These are phyloP conservation scores for Schizosaccharomyces lindneri DNA, from an alignment of 805 yeast genomes.

Conservation along the genomic window DNA sequence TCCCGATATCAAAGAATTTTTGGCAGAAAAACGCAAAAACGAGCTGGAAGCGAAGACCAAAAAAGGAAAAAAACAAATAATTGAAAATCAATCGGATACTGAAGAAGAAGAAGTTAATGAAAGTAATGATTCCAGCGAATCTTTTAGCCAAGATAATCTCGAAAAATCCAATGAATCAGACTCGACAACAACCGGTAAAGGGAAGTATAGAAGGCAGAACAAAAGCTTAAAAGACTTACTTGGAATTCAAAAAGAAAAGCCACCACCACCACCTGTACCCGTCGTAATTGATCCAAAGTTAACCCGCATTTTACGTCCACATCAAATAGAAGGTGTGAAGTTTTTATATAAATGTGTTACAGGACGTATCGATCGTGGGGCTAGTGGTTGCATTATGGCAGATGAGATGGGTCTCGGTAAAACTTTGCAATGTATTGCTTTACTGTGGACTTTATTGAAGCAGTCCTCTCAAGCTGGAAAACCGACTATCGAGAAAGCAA, in stretches of 20 bases:
- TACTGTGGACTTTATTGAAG: slow-evolving; percentile 74
- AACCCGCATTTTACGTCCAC: slow-evolving; percentile 71
- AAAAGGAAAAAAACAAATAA: background rate
- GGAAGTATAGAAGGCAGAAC: slow-evolving; percentile 17
- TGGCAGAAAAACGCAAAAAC: background rate
- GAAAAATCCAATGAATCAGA: slow-evolving; percentile 5
- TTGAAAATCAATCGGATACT: background rate
- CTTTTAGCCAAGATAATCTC: background rate
- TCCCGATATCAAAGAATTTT: slow-evolving; percentile 5
- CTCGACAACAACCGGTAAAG: slow-evolving; percentile 14
- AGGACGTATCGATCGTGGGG: slow-evolving; percentile 28
- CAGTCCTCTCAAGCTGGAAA: slow-evolving; percentile 64
- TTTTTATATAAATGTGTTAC: slow-evolving; percentile 77
- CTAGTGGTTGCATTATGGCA: slow-evolving; percentile 93
- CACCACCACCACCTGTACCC: slow-evolving; percentile 56
- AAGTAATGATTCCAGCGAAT: background rate
- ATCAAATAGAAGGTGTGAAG: slow-evolving; percentile 86
- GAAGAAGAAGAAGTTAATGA: background rate
- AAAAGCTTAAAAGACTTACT: slow-evolving; percentile 56
- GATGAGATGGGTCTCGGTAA: slow-evolving; percentile 93
- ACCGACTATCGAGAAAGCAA: slow-evolving; percentile 64
- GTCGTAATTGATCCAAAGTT: slow-evolving; percentile 84
- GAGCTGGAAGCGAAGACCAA: background rate
- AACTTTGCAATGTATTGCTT: slow-evolving; percentile 65
- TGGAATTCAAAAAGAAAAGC: slow-evolving; percentile 32